These are phyloP conservation scores for Hibiscus tridactylites DNA, from an alignment of 345 rosid genomes.

Conservation along the genomic window DNA sequence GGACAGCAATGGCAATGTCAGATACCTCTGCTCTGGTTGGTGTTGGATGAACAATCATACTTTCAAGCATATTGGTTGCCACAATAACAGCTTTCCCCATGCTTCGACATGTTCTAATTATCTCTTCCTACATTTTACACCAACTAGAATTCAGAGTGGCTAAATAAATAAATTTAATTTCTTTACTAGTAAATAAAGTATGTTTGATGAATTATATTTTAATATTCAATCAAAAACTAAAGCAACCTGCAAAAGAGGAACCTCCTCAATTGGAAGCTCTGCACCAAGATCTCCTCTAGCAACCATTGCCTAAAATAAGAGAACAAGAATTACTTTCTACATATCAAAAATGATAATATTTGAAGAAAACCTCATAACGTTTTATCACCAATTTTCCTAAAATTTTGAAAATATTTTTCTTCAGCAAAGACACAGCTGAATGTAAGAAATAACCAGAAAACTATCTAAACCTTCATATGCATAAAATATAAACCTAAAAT, in stretches of 20 bases:
- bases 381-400: too few relatives aligned
- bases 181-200: slow-evolving; percentile 6
- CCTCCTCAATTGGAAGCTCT: slow-evolving; percentile 99
- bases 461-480: background rate
- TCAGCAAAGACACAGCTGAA: background rate
- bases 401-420: background rate
- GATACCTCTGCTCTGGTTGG: slow-evolving; percentile 99
- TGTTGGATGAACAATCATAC: slow-evolving; percentile 86
- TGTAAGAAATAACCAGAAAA: background rate
- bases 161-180: slow-evolving; percentile 10
- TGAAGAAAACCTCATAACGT: too few relatives aligned
- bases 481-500: background rate
- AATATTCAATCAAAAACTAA: slow-evolving; percentile 14
- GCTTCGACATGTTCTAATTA: slow-evolving; percentile 88
- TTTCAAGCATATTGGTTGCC: slow-evolving; percentile 97
- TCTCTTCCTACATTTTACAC: slow-evolving; percentile 53
- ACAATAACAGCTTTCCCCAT: slow-evolving; percentile 99
- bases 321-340: slow-evolving; percentile 5
- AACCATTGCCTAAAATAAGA: slow-evolving; percentile 78
- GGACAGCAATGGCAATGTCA: slow-evolving; percentile 74
- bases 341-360: background rate
- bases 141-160: background rate
- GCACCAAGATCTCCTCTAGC: slow-evolving; percentile 99
- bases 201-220: slow-evolving; percentile 8
- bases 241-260: slow-evolving; percentile 89